These are phyloP conservation scores for Chaetomidium leptoderma DNA, from an alignment of 495 filamentous ascomycete genomes.

Conservation along the genomic window DNA sequence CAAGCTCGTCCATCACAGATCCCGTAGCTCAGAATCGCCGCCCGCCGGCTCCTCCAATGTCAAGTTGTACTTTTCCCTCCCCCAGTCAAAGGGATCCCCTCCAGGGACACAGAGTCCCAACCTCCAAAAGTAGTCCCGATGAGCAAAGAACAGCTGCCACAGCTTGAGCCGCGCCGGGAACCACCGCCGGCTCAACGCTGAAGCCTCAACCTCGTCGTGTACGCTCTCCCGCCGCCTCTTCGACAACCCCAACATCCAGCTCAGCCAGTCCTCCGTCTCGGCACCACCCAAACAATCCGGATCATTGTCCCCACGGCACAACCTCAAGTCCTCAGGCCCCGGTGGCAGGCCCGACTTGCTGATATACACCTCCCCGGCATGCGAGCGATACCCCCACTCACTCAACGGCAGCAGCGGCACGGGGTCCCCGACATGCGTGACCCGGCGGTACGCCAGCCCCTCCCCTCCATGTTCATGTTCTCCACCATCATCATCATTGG, in stretches of 20 bases:
- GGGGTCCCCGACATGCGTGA: slow-evolving; percentile 84
- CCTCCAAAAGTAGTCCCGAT: slow-evolving; percentile 95
- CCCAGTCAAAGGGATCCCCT: slow-evolving; percentile 68
- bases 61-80: slow-evolving; percentile 43
- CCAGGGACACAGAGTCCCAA: slow-evolving; percentile 86
- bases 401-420: slow-evolving; percentile 79
- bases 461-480: slow-evolving; percentile 19
- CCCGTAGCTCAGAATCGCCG: slow-evolving; percentile 7
- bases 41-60: neutral
- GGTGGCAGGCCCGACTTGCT: slow-evolving; percentile 64
- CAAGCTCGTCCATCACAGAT: slow-evolving; percentile 13
- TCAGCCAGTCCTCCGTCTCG: slow-evolving; percentile 32
- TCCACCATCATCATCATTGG: slow-evolving; percentile 2
- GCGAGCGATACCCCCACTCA: slow-evolving; percentile 83
- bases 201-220: slow-evolving; percentile 4
- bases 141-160: slow-evolving; percentile 90
- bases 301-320: slow-evolving; percentile 71
- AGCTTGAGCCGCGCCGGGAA: slow-evolving; percentile 65
- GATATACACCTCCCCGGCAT: slow-evolving; percentile 86
- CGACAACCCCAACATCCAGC: slow-evolving; percentile 12
- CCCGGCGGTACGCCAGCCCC: slow-evolving; percentile 58
- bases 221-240: neutral
- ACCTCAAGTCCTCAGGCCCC: slow-evolving; percentile 56
- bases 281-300: slow-evolving; percentile 61
- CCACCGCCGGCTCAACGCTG: slow-evolving; percentile 20